A percentile compares a stretch with the other conserved stretches of the same genome.
Conservation (phyloP, 768 basidiomycete species). For the Kwoniella europaea region DNA sequence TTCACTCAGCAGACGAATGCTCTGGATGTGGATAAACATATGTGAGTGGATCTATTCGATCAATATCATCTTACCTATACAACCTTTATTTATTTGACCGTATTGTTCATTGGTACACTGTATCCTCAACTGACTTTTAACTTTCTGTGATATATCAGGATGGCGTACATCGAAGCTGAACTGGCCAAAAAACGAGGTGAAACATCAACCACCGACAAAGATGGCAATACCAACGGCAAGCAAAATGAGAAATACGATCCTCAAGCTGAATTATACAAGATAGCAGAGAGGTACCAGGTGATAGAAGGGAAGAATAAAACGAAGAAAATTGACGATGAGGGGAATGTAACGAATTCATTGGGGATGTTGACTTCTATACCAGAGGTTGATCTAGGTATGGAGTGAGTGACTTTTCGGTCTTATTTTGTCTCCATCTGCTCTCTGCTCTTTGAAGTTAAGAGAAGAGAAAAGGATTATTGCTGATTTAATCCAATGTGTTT, state of each 20-base stretch:
- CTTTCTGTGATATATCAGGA: slow-evolving; percentile 64
- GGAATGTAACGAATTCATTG: slow-evolving; percentile 88
- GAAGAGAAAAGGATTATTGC: background rate
- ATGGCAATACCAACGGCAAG: slow-evolving; percentile 59
- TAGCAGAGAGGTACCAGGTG: slow-evolving; percentile 64
- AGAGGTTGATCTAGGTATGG: slow-evolving; percentile 97
- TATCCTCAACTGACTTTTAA: too few relatives aligned
- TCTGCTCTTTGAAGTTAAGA: background rate
- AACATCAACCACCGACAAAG: slow-evolving; percentile 57
- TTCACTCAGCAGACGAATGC: slow-evolving; percentile 97
- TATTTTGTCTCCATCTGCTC: background rate
- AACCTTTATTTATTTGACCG: too few relatives aligned
- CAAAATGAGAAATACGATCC: slow-evolving; percentile 65
- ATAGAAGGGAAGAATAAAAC: slow-evolving; percentile 52
- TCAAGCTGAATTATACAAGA: slow-evolving; percentile 75
- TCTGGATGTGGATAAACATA: slow-evolving; percentile 96
- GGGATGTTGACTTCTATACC: slow-evolving; percentile 98
- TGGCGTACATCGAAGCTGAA: slow-evolving; percentile 97
- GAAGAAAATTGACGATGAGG: slow-evolving; percentile 70
- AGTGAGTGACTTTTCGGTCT: slow-evolving; percentile 66
- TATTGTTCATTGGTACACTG: too few relatives aligned
- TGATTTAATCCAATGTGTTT: too few relatives aligned
- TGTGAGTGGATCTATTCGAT: slow-evolving; percentile 65
- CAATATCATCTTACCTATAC: too few relatives aligned
- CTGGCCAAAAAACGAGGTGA: slow-evolving; percentile 72